A percentile compares a stretch with the other conserved stretches of the same genome.
Conservation (phyloP, 2,329 filamentous ascomycete genomes). For the Exophiala lecanii-corni region DNA sequence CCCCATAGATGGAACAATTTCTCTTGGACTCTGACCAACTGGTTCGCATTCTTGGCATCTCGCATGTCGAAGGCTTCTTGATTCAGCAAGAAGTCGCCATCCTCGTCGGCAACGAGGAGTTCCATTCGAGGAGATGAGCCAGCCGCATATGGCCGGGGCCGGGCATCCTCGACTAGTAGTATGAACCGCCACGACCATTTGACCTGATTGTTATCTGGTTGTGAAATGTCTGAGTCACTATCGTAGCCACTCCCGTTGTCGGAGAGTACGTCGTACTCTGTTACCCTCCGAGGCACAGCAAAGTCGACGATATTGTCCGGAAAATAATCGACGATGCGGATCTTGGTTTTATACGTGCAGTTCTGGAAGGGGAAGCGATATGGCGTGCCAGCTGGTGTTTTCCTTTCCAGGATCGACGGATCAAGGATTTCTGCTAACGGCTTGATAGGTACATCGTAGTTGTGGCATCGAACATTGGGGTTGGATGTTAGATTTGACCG, state of each 20-base stretch:
- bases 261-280: conserved; percentile 50
- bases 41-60: conserved; percentile 36
- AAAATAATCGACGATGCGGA: conserved; percentile 77
- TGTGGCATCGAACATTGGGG: conserved; percentile 43
- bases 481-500: not conserved
- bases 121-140: conserved; percentile 52
- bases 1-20: conserved; percentile 80
- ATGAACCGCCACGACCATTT: conserved; percentile 82
- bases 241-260: conserved; percentile 32
- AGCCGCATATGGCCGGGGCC: conserved; percentile 32
- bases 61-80: conserved; percentile 56
- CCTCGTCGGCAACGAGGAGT: conserved; percentile 60
- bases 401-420: conserved; percentile 42
- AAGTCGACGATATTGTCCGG: conserved; percentile 70
- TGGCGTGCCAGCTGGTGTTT: conserved; percentile 40
- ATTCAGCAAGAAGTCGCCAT: conserved; percentile 54
- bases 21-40: conserved; percentile 57
- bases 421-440: conserved; percentile 48
- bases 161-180: conserved; percentile 69
- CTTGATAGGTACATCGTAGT: conserved; percentile 38
- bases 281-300: conserved; percentile 45
- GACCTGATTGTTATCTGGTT: conserved; percentile 22
- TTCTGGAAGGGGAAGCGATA: conserved; percentile 67
- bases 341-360: conserved; percentile 59
- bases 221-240: conserved; percentile 11